Base-by-base conservation (phyloP, 192 early-diverging fungal genomes). In the Backusella parvicylindrica region DNA sequence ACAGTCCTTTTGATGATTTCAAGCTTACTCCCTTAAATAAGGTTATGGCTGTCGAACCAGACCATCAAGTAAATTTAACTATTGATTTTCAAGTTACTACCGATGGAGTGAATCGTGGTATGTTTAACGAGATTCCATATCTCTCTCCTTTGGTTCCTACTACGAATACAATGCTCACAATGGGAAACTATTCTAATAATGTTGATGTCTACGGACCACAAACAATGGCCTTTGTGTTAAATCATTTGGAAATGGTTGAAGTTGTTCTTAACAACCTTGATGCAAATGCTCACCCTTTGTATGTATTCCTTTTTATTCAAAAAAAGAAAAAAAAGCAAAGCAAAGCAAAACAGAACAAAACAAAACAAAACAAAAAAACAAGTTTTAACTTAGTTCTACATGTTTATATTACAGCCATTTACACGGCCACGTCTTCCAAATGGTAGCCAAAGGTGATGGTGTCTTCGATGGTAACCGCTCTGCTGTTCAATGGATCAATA, bases 341-440 rank as follows among this genome's bases (percentile, higher is more conserved):
- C n/a, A n/a, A n/a, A n/a, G n/a, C n/a, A n/a, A n/a, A n/a, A n/a
- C n/a, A n/a, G n/a, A n/a, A n/a, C n/a, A n/a, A n/a, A n/a, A n/a
- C n/a, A n/a, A n/a, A n/a, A n/a, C n/a, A n/a, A n/a, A n/a, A n/a
- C n/a, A 31, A 33, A 65, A 18, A 30, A 49, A 40, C 31, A 30
- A 15, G 66, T 23, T 67, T 40, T 49, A 16, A n/a, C 37, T 36
- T 47, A 21, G 1, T 64, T 16, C 16, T 26, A 65, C 35, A 18
- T 26, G 21, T 35, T 76, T 71, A 36, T 60, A 16, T 75, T 60
- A 81, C 87, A 72, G 88, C 86, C 95, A 97, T 83, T 79, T 95
- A 26, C 95, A 97, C 77, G 93, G 93, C 6, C 92, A 95, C 78
- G 81, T 83, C 12, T 95, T 95, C 87, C 92, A 95, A 81, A 84